Percentiles rank a stretch among this genome's conserved stretches.
Conservation (phyloP, 108 stramenopile species). For the Fistulifera pelliculosa region DNA sequence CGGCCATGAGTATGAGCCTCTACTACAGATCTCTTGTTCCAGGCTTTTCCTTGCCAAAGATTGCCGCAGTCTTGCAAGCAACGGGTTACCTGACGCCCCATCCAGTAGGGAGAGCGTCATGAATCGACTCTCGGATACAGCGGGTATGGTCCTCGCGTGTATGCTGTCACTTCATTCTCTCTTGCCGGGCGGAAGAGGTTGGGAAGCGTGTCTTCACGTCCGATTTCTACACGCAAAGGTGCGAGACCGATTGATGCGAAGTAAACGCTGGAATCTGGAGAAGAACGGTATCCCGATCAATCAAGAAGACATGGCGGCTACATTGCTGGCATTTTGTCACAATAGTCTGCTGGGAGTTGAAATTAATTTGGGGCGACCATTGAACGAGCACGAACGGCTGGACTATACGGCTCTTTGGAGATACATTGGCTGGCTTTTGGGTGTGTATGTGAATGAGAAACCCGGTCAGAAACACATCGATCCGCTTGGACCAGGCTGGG, state of each 20-base stretch:
- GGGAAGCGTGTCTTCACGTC: slow-evolving; percentile 61
- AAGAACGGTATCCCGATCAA: slow-evolving; percentile 72
- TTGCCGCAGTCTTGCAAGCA: slow-evolving; percentile 51
- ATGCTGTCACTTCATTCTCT: slow-evolving; percentile 19
- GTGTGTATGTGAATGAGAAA: slow-evolving; percentile 37
- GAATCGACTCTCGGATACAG: slow-evolving; percentile 65
- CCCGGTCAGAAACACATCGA: slow-evolving; percentile 20
- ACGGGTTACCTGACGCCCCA: slow-evolving; percentile 66
- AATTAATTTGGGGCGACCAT: slow-evolving; percentile 34
- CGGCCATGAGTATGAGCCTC: slow-evolving; percentile 42
- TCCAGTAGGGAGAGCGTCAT: slow-evolving; percentile 24
- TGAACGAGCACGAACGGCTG: slow-evolving; percentile 32
- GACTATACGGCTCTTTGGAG: slow-evolving; percentile 81
- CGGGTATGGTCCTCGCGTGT: slow-evolving; percentile 36
- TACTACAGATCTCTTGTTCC: slow-evolving; percentile 64
- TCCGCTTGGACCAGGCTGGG: slow-evolving; percentile 66
- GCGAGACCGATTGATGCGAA: slow-evolving; percentile 38
- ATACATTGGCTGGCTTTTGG: slow-evolving; percentile 78
- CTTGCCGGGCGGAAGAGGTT: slow-evolving; percentile 55
- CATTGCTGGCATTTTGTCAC: slow-evolving; percentile 62
- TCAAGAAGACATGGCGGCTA: slow-evolving; percentile 82
- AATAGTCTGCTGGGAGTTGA: slow-evolving; percentile 70
- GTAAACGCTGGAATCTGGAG: slow-evolving; percentile 35
- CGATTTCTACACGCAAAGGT: slow-evolving; percentile 78
- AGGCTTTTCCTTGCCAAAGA: slow-evolving; percentile 71